Evolutionary conservation across 768 basidiomycete species (phyloP).

Genomic region (Tylopilus cervinicoccineus): DNA sequence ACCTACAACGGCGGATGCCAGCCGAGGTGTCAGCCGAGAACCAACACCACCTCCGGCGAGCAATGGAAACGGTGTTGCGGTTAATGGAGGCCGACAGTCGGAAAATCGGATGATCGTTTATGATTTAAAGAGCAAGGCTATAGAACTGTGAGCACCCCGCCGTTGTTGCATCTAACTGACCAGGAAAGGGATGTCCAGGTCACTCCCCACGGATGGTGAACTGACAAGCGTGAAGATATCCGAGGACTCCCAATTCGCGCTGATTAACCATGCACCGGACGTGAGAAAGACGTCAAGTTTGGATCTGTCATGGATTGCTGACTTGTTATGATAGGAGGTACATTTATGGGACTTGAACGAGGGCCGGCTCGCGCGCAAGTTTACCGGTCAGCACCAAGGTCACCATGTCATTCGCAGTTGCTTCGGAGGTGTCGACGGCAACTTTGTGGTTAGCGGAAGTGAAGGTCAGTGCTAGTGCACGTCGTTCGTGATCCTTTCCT

Average conservation of each 20-base stretch:
- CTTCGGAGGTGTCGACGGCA: slow-evolving; percentile 87
- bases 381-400: slow-evolving; percentile 80
- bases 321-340: slow-evolving; percentile 60
- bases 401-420: slow-evolving; percentile 87
- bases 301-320: slow-evolving; percentile 1
- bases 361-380: slow-evolving; percentile 70
- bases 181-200: slow-evolving; percentile 37
- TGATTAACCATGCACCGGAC: slow-evolving; percentile 85
- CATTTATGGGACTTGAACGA: slow-evolving; percentile 80
- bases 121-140: slow-evolving; percentile 63
- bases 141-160: slow-evolving; percentile 56
- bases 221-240: slow-evolving; percentile 87
- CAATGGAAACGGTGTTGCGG: slow-evolving; percentile 31
- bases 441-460: slow-evolving; percentile 90
- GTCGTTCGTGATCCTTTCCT: slow-evolving; percentile 3
- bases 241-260: slow-evolving; percentile 77
- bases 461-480: slow-evolving; percentile 65
- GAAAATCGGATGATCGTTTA: slow-evolving; percentile 74
- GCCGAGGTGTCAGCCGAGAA: slow-evolving; percentile 35
- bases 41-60: slow-evolving; percentile 28
- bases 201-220: slow-evolving; percentile 68
- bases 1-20: slow-evolving; percentile 10
- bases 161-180: slow-evolving; percentile 8
- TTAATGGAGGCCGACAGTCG: slow-evolving; percentile 35
- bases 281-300: slow-evolving; percentile 42